Conservation (phyloP, 1,139 yeast genomes). For the Candida buenavistaensis region DNA sequence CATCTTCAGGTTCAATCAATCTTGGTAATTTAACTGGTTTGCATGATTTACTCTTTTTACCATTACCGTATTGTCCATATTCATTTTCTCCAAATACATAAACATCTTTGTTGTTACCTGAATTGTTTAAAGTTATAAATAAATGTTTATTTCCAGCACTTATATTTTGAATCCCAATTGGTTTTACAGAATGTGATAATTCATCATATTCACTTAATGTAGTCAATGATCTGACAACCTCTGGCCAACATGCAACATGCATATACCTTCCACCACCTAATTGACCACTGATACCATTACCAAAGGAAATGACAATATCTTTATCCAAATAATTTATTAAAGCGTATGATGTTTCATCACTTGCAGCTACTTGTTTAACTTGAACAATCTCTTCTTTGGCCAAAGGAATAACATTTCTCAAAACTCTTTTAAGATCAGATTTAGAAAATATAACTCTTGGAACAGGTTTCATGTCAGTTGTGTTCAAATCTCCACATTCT, state of each 20-base stretch:
- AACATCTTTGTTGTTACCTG: constrained; percentile 51
- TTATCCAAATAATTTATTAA: constrained; percentile 32
- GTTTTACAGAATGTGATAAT: constrained; percentile 25
- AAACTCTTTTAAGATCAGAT: constrained; percentile 21
- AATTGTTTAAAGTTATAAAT: constrained; percentile 57
- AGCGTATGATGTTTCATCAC: constrained; percentile 66
- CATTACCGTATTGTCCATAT: constrained; percentile 82
- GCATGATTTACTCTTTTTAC: constrained; percentile 60
- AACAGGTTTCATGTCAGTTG: constrained; percentile 60
- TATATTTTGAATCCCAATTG: constrained; percentile 53
- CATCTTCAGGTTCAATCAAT: constrained; percentile 55
- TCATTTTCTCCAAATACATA: constrained; percentile 84
- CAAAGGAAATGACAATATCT: constrained; percentile 59
- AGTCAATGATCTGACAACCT: constrained; percentile 52
- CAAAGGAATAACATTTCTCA: constrained; percentile 25
- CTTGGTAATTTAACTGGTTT: constrained; percentile 58
- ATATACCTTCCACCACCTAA: constrained; percentile 75
- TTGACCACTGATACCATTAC: constrained; percentile 87
- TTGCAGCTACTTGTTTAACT: constrained; percentile 59
- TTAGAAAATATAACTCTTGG: constrained; percentile 55
- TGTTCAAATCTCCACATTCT: constrained; percentile 73
- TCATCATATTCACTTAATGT: constrained; percentile 47
- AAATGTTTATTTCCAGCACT: constrained; percentile 67
- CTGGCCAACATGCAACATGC: constrained; percentile 73
- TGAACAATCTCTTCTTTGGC: constrained; percentile 36